Evolutionary conservation across 495 filamentous ascomycete genomes (phyloP), one percentile per base, ranked within the genome.

Genomic region (Lasiosphaeris hirsuta): DNA sequence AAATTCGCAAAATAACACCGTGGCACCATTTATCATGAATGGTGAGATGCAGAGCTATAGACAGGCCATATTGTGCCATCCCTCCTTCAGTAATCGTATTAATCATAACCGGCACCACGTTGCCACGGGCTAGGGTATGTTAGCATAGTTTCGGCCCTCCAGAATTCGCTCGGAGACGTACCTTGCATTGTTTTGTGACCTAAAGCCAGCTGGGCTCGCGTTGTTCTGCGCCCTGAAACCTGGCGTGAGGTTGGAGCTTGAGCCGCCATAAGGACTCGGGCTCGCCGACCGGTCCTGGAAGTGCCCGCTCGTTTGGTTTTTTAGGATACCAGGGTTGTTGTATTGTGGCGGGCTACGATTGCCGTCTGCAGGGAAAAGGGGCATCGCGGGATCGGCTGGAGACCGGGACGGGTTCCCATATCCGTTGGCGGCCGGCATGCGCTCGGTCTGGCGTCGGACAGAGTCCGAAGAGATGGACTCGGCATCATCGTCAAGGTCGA

Each of bases 401-500:
- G 84, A 87, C 30, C 68, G 69, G 23, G 82, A 75, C 19, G 77
- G 74, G 46, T 50, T 64, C 14, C 44, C 48, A 51, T 48, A 60
- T 8, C 43, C 55, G 4, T 53, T 38, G 13, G 18, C 14, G 23
- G 53, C 42, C 13, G 71, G 73, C 49, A 72, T 59, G 36, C 65
- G 37, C 56, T 65, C 62, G 1, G 58, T 50, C 40, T 68, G 60
- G 53, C 63, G 65, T 15, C 67, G 67, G 13, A 70, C 17, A 17
- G 63, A 66, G 39, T 77, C 75, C 10, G 78, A 81, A 10, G 75
- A 60, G 58, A 79, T 84, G 11, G 88, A 92, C 18, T 83, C 80
- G 51, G 88, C 85, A 44, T 96, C 93, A 49, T 93, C 89, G 49
- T 93, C 90, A 35, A 94, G 81, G 47, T 90, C 85, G 14, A 82